Evolutionary conservation across 2,329 filamentous ascomycete species (phyloP).

Genomic region (Pseudogymnoascus sp.): DNA sequence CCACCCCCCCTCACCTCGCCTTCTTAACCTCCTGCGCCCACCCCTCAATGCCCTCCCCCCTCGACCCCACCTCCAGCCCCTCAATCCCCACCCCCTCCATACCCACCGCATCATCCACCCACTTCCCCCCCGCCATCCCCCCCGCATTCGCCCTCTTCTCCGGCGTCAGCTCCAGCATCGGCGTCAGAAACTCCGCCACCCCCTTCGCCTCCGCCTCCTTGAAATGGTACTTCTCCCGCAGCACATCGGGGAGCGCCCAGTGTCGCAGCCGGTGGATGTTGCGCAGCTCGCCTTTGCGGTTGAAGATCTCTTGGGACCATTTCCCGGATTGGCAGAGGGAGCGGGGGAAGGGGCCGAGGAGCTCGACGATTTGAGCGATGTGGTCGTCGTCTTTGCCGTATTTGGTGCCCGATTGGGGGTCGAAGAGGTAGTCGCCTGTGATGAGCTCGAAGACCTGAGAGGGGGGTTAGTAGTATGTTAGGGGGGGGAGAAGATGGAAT

Average conservation of each 20-base stretch:
- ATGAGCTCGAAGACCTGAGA: slow-evolving; percentile 88
- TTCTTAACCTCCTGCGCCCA: slow-evolving; percentile 87
- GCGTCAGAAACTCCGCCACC: slow-evolving; percentile 74
- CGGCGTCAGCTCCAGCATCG: slow-evolving; percentile 85
- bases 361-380: slow-evolving; percentile 96
- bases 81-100: slow-evolving; percentile 76
- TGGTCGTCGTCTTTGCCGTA: slow-evolving; percentile 99
- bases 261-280: slow-evolving; percentile 96
- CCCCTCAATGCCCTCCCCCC: slow-evolving; percentile 87
- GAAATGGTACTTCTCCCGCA: slow-evolving; percentile 96
- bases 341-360: slow-evolving; percentile 89
- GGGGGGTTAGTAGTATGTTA: neutral
- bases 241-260: slow-evolving; percentile 88
- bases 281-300: slow-evolving; percentile 89
- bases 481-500: neutral
- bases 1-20: slow-evolving; percentile 51
- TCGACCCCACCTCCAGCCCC: slow-evolving; percentile 66
- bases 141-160: slow-evolving; percentile 90
- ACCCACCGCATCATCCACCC: slow-evolving; percentile 76
- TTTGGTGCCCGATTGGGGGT: slow-evolving; percentile 95
- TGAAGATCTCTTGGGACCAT: slow-evolving; percentile 98
- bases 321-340: slow-evolving; percentile 86
- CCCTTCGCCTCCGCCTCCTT: slow-evolving; percentile 70
- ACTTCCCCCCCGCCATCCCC: slow-evolving; percentile 81
- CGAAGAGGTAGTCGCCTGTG: slow-evolving; percentile 96